Base-by-base conservation (phyloP, 257 asterid genomes). In the Salvia miltiorrhiza region DNA sequence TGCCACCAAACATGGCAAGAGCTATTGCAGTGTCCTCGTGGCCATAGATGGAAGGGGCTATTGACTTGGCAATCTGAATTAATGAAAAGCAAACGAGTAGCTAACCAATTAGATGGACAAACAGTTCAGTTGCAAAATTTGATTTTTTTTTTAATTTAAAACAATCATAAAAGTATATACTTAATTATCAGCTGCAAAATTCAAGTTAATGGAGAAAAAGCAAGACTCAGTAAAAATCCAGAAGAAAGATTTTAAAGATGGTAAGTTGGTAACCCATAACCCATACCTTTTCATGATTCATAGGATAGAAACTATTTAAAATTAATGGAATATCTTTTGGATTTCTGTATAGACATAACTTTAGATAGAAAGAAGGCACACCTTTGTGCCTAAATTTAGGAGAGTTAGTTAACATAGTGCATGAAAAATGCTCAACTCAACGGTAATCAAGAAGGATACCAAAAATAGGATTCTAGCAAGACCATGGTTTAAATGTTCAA, bases 361-460 rank as follows among this genome's bases (percentile, higher is more conserved):
- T 26, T 54, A 63, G 71, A 23, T 17, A 30, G 17, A 56, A 21
- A 77, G 68, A 75, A 63, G 26, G 35, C 59, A 65, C 50, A 94
- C 99, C 99, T 94, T 94, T 61, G 99, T 94, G 83, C 99, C 99
- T 69, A 94, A 87, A 85, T 94, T n/a, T n/a, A n/a, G n/a, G n/a
- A n/a, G n/a, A n/a, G n/a, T n/a, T n/a, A n/a, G n/a, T n/a, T n/a
- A n/a, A n/a, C n/a, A n/a, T n/a, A n/a, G n/a, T n/a, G n/a, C n/a
- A n/a, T n/a, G n/a, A n/a, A n/a, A n/a, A n/a, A n/a, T n/a, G n/a
- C n/a, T n/a, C n/a, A n/a, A n/a, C n/a, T n/a, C n/a, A n/a, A n/a
- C n/a, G n/a, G n/a, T n/a, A n/a, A n/a, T n/a, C n/a, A n/a, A n/a
- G n/a, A n/a, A n/a, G n/a, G n/a, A n/a, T n/a, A n/a, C n/a, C n/a